Evolutionary conservation across 441 rosid species (phyloP), one percentile per base, ranked within the genome.

Genomic region (Syzygium malaccense): DNA sequence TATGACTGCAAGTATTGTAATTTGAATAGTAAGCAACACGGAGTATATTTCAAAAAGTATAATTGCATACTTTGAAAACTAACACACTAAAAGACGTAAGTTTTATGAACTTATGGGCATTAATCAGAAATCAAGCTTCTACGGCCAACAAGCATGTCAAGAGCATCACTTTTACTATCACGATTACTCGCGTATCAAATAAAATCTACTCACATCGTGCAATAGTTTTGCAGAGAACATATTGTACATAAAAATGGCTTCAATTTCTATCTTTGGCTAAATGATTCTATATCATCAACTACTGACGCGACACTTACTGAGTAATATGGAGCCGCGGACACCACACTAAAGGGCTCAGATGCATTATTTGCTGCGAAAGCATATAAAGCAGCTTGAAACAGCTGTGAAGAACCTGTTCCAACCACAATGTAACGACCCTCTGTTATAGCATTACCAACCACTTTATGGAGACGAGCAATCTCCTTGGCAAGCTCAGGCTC

Each of bases 321-420:
- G 90, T 96, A 97, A 85, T 87, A 97, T 5, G 99, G 99, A 14
- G 97, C 94, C 3, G 98, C 98, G 41, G 99, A 93, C 75, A 97
- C 96, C 66, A 96, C 99, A 87, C 91, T 91, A 54, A 95, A 92
- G 23, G 99, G 98, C 85, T 95, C 93, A 0, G 92, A 88, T 17
- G 94, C 92, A 83, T 95, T 94, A 8, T 80, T 93, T 28, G 95
- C 93, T 60, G 96, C 94, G 66, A 95, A 93, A 75, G 99, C 99
- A 90, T 95, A 97, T 25, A 97, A 91, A 26, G 95, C 95, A 89
- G 99, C 99, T 87, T 95, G 97, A 90, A 89, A 96, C 83, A 97
- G 94, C 92, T 96, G 99, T 19, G 99, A 95, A 15, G 99, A 96
- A 60, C 99, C 99, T 0, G 98, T 96, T 37, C 99, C 99, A 25